Percentiles rank a stretch among this genome's conserved stretches.
Evolutionary conservation across 345 rosid species (phyloP).

Genomic region (Syzygium jambos): DNA sequence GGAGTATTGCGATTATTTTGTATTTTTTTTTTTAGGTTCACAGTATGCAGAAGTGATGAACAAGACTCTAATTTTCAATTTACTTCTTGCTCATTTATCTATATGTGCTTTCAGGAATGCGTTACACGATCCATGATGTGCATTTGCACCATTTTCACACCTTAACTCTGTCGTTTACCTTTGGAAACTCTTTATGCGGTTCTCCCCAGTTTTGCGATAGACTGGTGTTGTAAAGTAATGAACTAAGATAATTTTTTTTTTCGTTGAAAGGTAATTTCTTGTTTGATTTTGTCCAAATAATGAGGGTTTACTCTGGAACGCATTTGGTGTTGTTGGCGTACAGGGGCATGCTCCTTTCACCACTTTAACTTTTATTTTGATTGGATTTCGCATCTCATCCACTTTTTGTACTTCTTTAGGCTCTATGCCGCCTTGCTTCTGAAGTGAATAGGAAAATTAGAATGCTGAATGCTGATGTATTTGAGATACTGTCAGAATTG

Average conservation of each 20-base stretch:
- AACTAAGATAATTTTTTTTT: neutral
- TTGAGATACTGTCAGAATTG: constrained; percentile 40
- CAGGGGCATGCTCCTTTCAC: neutral
- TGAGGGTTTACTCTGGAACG: neutral
- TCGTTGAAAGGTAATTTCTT: neutral
- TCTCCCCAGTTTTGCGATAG: neutral
- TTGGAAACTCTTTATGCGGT: neutral
- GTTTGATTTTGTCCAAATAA: neutral
- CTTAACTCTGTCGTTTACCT: neutral
- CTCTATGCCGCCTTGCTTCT: neutral
- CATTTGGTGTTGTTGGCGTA: neutral
- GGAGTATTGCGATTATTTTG: neutral
- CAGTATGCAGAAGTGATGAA: neutral
- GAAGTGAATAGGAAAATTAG: neutral
- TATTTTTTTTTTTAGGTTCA: neutral
- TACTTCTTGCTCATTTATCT: neutral
- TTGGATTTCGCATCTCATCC: neutral
- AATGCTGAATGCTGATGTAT: neutral
- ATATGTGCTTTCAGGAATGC: neutral
- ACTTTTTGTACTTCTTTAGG: neutral
- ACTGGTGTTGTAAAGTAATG: neutral
- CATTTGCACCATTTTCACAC: neutral
- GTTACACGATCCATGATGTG: neutral
- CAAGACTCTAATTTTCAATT: neutral
- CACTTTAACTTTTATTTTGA: neutral